phyloP scores from a whole-genome alignment of 2,329 filamentous ascomycete species.

The Xylariaceae sp. region DNA sequence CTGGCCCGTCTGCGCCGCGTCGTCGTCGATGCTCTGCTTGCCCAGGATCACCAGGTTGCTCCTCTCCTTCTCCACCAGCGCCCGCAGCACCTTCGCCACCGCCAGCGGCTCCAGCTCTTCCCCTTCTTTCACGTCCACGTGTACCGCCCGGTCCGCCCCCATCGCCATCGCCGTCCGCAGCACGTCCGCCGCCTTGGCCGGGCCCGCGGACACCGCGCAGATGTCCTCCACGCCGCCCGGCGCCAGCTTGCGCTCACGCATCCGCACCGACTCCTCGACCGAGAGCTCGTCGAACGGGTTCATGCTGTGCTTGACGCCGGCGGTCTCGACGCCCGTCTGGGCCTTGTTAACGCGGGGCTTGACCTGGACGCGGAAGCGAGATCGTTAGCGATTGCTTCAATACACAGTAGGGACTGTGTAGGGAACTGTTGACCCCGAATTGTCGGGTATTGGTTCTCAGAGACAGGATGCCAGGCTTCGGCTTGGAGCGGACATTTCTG shows the following conservation, averaged over 20 bases:
- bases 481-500: no score
- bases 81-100: constrained; percentile 85
- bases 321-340: constrained; percentile 84
- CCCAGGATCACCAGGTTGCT: constrained; percentile 90
- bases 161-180: constrained; percentile 97
- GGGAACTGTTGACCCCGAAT: no score
- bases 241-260: constrained; percentile 79
- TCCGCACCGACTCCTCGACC: constrained; percentile 90
- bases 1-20: constrained; percentile 92
- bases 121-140: constrained; percentile 74
- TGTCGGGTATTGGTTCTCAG: no score
- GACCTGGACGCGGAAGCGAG: constrained; percentile 40
- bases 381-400: no score
- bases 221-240: constrained; percentile 83
- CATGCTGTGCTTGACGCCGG: constrained; percentile 94
- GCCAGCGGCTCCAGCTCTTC: constrained; percentile 77
- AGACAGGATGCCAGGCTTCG: no score
- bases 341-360: constrained; percentile 67
- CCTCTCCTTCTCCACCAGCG: constrained; percentile 76
- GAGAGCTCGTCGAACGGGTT: constrained; percentile 99
- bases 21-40: constrained; percentile 98
- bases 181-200: constrained; percentile 80
- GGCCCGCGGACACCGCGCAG: constrained; percentile 82
- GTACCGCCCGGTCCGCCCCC: constrained; percentile 89
- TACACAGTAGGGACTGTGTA: no score